Percentiles rank a stretch among this genome's conserved stretches.
phyloP scores from a whole-genome alignment of 2,329 filamentous ascomycete genomes.

The Arthrobotrys sinensis region DNA sequence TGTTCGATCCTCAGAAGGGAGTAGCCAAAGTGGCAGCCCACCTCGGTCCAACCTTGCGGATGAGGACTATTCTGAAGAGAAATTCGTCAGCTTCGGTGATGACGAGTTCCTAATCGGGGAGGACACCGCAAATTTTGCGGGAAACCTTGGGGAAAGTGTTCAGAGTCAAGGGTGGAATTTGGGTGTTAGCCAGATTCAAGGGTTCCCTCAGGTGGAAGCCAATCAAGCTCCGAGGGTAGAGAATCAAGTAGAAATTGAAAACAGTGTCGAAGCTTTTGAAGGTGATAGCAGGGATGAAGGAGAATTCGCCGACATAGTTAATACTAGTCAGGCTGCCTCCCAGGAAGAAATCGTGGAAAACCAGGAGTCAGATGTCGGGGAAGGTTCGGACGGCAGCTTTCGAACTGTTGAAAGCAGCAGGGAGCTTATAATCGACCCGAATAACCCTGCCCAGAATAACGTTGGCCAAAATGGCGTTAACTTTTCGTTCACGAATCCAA shows the following conservation, averaged over 20 bases:
- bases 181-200: slow-evolving; percentile 20
- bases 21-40: slow-evolving; percentile 10
- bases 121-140: slow-evolving; percentile 7
- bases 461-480: neutral
- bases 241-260: no score
- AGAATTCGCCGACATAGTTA: neutral
- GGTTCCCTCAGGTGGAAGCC: neutral
- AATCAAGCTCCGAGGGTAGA: neutral
- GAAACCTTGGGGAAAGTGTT: neutral
- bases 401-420: neutral
- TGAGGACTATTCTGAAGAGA: neutral
- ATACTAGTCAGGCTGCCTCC: neutral
- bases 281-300: slow-evolving; percentile 4
- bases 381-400: neutral
- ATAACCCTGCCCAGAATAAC: no score
- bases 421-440: neutral
- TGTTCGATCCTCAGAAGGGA: neutral
- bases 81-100: slow-evolving; percentile 26
- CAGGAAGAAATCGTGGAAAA: neutral
- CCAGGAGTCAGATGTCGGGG: neutral
- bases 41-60: neutral
- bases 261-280: no score
- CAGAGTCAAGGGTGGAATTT: slow-evolving; percentile 4
- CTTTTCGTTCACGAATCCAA: slow-evolving; percentile 37
- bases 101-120: slow-evolving; percentile 13